Evolutionary conservation across 2,329 filamentous ascomycete genomes (phyloP), one percentile per base, ranked within the genome.

Genomic region (Tolypocladium ovalisporum): DNA sequence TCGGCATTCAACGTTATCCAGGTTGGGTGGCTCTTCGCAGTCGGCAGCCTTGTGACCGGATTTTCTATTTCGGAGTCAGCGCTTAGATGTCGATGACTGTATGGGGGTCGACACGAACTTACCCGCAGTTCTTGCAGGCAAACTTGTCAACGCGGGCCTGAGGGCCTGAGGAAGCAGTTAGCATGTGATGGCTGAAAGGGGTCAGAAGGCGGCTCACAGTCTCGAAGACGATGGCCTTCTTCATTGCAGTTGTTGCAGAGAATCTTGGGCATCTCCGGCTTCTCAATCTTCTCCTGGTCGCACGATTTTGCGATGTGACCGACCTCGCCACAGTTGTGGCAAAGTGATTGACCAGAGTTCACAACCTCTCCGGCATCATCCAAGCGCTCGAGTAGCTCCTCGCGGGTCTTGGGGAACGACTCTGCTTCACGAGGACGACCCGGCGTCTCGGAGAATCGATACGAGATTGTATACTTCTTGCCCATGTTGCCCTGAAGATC

Each of bases 61-160:
- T 70, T 83, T 70, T 9, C 78, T 77, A 52, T 56, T 13, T 34
- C 10, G 0, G 37, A 27, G 47, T 65, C 52, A 62, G 59, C 49
- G 36, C 19, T 34, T 19, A 19, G 29, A 52, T 22, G 42, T 51
- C 24, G 22, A 15, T 37, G 53, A 47, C 63, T 56, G 58, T 57
- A 37, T 24, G 32, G 15, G 6, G 15, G 34, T 27, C 42, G 1
- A 1, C 8, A 17, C 37, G 32, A 27, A 68, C 70, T 59, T 62
- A 78, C 76, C 80, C 81, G 74, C 86, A 89, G 67, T 89, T 89
- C 67, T 79, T 82, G 79, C 86, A 89, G 9, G 82, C 83, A 62
- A 80, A 85, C 57, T 76, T 84, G 73, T 87, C 82, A 35, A 82
- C 71, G 54, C 87, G 82, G 29, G 82, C 80, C n/a, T 75, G 70